phyloP scores from a whole-genome alignment of 495 filamentous ascomycete genomes.

The Neurospora tetrasperma region DNA sequence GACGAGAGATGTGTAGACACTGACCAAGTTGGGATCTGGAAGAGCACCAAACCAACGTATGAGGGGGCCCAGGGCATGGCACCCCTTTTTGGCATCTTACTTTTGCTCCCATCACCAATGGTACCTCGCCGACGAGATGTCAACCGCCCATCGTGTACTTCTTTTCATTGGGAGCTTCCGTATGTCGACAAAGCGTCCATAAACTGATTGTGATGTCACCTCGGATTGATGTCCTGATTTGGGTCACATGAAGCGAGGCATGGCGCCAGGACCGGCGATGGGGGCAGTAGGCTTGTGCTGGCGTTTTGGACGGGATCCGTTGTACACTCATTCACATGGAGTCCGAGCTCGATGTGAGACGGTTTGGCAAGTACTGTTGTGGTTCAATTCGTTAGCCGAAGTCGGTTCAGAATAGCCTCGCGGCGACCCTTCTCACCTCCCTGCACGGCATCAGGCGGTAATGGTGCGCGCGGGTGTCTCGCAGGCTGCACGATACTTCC shows the following conservation, averaged over 20 bases:
- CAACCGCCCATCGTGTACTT: background rate
- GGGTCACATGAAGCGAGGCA: background rate
- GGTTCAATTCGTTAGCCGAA: background rate
- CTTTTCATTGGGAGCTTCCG: background rate
- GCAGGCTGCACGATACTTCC: background rate
- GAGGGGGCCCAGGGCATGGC: background rate
- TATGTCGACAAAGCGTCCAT: background rate
- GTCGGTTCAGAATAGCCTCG: background rate
- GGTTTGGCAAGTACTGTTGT: background rate
- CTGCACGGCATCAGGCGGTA: background rate
- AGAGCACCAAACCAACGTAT: background rate
- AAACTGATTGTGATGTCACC: background rate
- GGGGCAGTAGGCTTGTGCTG: background rate
- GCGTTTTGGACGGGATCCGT: background rate
- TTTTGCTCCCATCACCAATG: background rate
- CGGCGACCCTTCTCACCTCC: background rate
- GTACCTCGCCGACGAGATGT: background rate
- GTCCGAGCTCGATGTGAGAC: background rate
- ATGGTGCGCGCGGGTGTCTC: background rate
- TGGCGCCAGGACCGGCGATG: background rate
- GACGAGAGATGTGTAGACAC: background rate
- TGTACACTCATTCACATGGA: background rate
- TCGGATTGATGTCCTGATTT: background rate
- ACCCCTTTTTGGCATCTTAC: background rate
- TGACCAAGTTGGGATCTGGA: background rate